phyloP scores from a whole-genome alignment of 441 rosid species.

The Eruca vesicaria region DNA sequence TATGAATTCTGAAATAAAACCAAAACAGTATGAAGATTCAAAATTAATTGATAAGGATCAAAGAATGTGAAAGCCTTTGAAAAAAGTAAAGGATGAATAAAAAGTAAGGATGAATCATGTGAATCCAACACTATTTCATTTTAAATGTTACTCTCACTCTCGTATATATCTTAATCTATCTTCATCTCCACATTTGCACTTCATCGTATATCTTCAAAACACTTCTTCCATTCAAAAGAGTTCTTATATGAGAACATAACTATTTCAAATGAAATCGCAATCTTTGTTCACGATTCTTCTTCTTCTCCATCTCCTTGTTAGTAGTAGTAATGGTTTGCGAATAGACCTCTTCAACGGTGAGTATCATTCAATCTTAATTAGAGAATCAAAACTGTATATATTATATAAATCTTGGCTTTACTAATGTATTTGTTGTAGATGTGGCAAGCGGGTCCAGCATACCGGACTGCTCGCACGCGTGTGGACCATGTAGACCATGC shows the following conservation, averaged over 20 bases:
- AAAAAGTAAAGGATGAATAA: conserved; percentile 4
- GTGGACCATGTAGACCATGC: conserved; percentile 66
- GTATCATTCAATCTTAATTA: conserved; percentile 7
- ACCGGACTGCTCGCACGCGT: conserved; percentile 67
- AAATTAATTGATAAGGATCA: conserved; percentile 25
- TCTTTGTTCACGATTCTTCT: conserved; percentile 14
- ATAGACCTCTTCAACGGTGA: conserved; percentile 12
- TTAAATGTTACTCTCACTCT: conserved; percentile 16
- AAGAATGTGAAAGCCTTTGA: conserved; percentile 36
- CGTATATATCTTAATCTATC: conserved; percentile 30
- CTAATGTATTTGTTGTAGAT: conserved; percentile 11
- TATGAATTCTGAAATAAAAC: neutral
- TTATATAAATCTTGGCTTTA: neutral
- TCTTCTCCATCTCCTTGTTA: conserved; percentile 25
- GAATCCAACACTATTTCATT: conserved; percentile 30
- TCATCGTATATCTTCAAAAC: neutral
- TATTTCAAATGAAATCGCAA: conserved; percentile 14
- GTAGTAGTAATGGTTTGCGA: conserved; percentile 9
- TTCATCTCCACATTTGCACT: neutral
- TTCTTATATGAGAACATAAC: neutral
- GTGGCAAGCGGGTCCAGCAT: conserved; percentile 52
- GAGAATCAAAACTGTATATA: neutral
- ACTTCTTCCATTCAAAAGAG: neutral
- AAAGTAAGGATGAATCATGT: conserved; percentile 25
- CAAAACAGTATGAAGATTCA: conserved; percentile 18